These are phyloP conservation scores for Penicillium frequentans DNA, from an alignment of 2,329 filamentous ascomycete species.

Conservation along the genomic window DNA sequence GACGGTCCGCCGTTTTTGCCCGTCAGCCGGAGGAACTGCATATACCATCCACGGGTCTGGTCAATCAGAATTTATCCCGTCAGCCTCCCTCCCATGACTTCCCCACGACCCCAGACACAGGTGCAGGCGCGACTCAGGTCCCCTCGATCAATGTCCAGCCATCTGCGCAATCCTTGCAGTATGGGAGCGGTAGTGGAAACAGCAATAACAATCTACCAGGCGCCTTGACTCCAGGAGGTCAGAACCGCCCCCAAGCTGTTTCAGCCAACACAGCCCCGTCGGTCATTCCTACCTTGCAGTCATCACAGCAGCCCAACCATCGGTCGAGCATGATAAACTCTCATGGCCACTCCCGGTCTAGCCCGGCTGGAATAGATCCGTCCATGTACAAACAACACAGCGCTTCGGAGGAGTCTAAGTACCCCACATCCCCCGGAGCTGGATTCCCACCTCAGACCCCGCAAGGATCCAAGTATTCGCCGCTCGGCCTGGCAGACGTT, in stretches of 20 bases:
- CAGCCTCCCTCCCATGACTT: slow-evolving; percentile 49
- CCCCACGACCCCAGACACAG: slow-evolving; percentile 45
- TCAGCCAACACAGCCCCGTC: slow-evolving; percentile 59
- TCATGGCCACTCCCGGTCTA: slow-evolving; percentile 81
- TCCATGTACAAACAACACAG: slow-evolving; percentile 64
- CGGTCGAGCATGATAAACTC: slow-evolving; percentile 64
- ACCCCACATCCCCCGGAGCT: slow-evolving; percentile 48
- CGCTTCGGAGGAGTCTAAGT: slow-evolving; percentile 66
- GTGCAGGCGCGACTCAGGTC: slow-evolving; percentile 46
- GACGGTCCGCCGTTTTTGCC: slow-evolving; percentile 48
- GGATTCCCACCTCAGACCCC: slow-evolving; percentile 56
- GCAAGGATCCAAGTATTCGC: slow-evolving; percentile 71
- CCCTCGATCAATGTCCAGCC: slow-evolving; percentile 62
- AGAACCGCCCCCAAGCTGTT: slow-evolving; percentile 53
- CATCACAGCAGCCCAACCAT: slow-evolving; percentile 53
- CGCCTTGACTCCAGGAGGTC: slow-evolving; percentile 58
- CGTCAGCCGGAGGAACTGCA: slow-evolving; percentile 59
- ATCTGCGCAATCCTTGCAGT: slow-evolving; percentile 50
- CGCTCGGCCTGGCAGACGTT: slow-evolving; percentile 88
- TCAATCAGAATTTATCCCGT: slow-evolving; percentile 40
- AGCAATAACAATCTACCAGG: slow-evolving; percentile 54
- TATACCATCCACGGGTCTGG: slow-evolving; percentile 44
- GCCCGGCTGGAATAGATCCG: slow-evolving; percentile 64
- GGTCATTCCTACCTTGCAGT: slow-evolving; percentile 57
- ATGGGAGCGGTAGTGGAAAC: slow-evolving; percentile 41